A percentile compares a stretch with the other conserved stretches of the same genome.
Conservation (phyloP, 2,329 filamentous ascomycete genomes). For the Penicillium expansum region DNA sequence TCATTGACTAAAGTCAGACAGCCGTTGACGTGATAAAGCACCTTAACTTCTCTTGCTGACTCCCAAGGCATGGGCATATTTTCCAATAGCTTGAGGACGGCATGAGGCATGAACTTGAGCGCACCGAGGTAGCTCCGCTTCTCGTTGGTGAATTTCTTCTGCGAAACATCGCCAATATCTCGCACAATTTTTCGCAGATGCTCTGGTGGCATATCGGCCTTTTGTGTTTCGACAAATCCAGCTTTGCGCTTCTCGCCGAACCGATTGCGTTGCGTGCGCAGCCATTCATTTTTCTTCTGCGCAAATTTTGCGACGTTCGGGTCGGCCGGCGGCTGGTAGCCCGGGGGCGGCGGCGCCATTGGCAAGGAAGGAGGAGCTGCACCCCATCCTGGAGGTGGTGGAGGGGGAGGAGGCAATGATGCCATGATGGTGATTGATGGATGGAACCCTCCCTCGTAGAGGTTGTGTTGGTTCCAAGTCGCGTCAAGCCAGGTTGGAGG, state of each 20-base stretch:
- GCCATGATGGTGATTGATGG: constrained; percentile 49
- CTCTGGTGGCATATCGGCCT: constrained; percentile 97
- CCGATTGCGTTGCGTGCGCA: constrained; percentile 82
- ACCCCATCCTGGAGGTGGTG: constrained; percentile 67
- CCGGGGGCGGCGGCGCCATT: constrained; percentile 74
- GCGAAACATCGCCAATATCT: constrained; percentile 97
- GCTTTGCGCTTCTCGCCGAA: constrained; percentile 97
- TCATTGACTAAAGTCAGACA: constrained; percentile 97
- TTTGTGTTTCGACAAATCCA: constrained; percentile 95
- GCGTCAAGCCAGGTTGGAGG: constrained; percentile 35
- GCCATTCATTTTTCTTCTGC: constrained; percentile 99
- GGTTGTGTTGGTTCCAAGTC: constrained; percentile 28
- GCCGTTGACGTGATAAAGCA: constrained; percentile 96
- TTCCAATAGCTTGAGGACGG: constrained; percentile 92
- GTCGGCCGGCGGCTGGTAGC: constrained; percentile 76
- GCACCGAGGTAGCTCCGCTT: constrained; percentile 97
- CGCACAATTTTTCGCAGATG: constrained; percentile 97
- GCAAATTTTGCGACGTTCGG: constrained; percentile 90
- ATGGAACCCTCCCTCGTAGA: constrained; percentile 28
- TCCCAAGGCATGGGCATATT: constrained; percentile 99
- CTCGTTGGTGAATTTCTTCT: constrained; percentile 98
- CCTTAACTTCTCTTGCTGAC: constrained; percentile 91
- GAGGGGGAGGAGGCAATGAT: constrained; percentile 62
- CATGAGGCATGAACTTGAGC: constrained; percentile 98
- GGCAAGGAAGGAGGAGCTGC: constrained; percentile 53